Evolutionary conservation across 768 basidiomycete species (phyloP), one percentile per base, ranked within the genome.

Genomic region (Lactifluus echinatus): DNA sequence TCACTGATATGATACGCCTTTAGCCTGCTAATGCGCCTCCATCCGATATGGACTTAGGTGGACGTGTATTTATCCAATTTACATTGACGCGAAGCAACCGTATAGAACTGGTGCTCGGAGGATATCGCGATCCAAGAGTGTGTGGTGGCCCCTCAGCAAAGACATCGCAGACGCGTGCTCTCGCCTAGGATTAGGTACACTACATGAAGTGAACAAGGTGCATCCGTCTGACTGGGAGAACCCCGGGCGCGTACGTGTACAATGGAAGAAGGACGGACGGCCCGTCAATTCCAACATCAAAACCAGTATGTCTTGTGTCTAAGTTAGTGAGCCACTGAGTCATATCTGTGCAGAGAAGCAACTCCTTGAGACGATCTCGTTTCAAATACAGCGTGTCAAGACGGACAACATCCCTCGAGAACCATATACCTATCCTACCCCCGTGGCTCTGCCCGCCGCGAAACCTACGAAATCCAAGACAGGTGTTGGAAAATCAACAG

Each of bases 171-270:
- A 90, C 56, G 93, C 89, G 7, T 84, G 87, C 24, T 80, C 74
- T 63, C 75, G 83, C 29, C 72, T 98, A 14, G 87, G 93, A 1
- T 74, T 97, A 8, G 80, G 84, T 12, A 82, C 85, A 2, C 76
- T 96, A 4, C 91, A 93, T 64, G 93, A 98, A 74, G 89, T 91
- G 36, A 79, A 82, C 66, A 97, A 94, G 71, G 75, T 81, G 26
- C 95, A 99, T 66, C 95, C 95, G 11, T 81, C 90, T 50, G 95
- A 99, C 70, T 99, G 95, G 95, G 94, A 89, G 67, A 99, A 99
- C 69, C 95, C 95, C 0, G 95, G 95, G 8, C 81, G 95, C 24
- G 91, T 99, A 57, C 82, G 92, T 62, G 89, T 98, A 23, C 89
- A 89, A 66, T 91, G 87, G 87, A 92, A 89, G 78, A 86, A 85